phyloP scores from a whole-genome alignment of 2,329 filamentous ascomycete genomes.

The Botrytis aclada region DNA sequence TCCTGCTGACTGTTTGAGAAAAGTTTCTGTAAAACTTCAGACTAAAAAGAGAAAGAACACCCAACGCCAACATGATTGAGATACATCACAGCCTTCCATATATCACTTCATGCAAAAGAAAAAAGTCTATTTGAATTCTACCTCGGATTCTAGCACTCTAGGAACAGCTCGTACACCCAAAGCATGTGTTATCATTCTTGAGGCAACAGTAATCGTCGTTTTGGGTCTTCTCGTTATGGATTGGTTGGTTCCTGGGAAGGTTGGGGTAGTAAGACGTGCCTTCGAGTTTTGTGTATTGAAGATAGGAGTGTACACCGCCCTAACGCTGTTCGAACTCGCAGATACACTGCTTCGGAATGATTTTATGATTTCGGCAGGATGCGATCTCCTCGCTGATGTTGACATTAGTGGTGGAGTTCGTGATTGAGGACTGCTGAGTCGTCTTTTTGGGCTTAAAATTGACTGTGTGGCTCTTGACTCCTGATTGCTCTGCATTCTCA shows the following conservation, averaged over 20 bases:
- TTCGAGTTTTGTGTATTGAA: neutral
- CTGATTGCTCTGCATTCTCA: neutral
- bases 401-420: neutral
- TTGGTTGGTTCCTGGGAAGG: neutral
- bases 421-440: neutral
- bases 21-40: neutral
- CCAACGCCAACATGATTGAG: neutral
- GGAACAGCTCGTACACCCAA: neutral
- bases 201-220: neutral
- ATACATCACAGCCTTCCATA: too few relatives aligned
- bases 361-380: neutral
- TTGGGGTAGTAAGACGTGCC: neutral
- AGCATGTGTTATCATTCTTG: conserved; percentile 1
- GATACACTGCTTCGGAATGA: neutral
- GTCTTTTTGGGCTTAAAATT: neutral
- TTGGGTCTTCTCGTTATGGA: neutral
- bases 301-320: neutral
- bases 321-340: neutral
- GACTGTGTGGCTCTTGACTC: too few relatives aligned
- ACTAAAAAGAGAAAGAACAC: neutral
- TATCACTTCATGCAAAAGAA: neutral
- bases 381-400: neutral
- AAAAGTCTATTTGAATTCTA: neutral
- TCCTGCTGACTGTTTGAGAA: neutral
- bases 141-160: neutral